Evolutionary conservation across 345 rosid genomes (phyloP), one percentile per base, ranked within the genome.

Genomic region (Raphanus raphanistrum): DNA sequence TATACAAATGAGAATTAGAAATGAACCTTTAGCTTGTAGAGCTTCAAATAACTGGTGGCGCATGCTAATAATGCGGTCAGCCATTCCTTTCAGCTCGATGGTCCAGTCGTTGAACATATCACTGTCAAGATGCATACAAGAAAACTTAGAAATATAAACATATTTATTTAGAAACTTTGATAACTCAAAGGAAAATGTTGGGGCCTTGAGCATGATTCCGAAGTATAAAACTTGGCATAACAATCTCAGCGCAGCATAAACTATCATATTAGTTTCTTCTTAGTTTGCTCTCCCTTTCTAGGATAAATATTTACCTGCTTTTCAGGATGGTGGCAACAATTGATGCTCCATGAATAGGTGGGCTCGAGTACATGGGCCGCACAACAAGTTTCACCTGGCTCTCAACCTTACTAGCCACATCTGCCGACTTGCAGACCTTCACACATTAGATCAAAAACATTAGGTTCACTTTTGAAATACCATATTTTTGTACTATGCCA

Each of bases 361-460:
- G 92, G 70, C 78, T 87, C 15, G 91, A 87, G 63, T 88, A 88
- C 95, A 90, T 87, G 70, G 95, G 90, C 11, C 92, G 82, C 72
- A 90, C 89, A 66, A 90, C 90, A 59, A 88, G 90, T 75, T 90
- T 88, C 86, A 88, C 80, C 84, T 88, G 95, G 80, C 91, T 88
- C 83, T 86, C 88, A 73, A 90, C 92, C 79, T 82, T 87, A 63
- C 83, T 84, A 16, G 96, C 92, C 68, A 88, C 88, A 74, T 90
- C 92, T 71, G 87, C 86, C 21, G 86, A 77, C 87, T 85, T 90
- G 84, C 92, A 90, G 41, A 88, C 92, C 96, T 90, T 69, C 77
- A 79, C 77, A 79, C 35, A 81, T 64, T 31, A 72, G 6, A 79
- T 32, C 62, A 60, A 52, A 62, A 64, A 26, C 26, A 65, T 75